These are phyloP conservation scores for Verbena officinalis DNA, from an alignment of 257 asterid genomes.

Conservation along the genomic window DNA sequence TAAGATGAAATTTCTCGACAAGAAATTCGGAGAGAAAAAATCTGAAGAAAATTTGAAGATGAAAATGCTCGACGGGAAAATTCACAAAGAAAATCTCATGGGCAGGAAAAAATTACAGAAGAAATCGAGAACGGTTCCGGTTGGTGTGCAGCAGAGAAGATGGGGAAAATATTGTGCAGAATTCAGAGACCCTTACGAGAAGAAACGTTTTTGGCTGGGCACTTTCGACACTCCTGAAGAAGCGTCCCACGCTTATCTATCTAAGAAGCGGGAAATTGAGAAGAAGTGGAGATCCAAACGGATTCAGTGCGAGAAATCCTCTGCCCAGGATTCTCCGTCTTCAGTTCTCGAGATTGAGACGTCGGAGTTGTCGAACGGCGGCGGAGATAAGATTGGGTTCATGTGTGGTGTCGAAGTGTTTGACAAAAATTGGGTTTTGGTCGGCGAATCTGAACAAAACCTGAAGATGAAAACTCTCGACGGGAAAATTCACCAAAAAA, in stretches of 20 bases:
- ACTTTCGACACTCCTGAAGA: slow-evolving; percentile 46
- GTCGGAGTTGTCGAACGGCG: slow-evolving; percentile 25
- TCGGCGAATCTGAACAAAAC: slow-evolving; percentile 29
- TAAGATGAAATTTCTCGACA: background rate
- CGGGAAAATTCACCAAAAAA: background rate
- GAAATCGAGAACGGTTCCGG: slow-evolving; percentile 9
- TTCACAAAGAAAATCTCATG: background rate
- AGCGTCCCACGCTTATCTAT: slow-evolving; percentile 39
- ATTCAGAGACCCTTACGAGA: slow-evolving; percentile 40
- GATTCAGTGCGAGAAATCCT: slow-evolving; percentile 18
- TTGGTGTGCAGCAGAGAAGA: slow-evolving; percentile 39
- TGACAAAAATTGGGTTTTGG: background rate
- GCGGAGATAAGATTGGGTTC: slow-evolving; percentile 21
- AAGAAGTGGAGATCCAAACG: slow-evolving; percentile 23
- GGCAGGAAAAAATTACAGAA: background rate
- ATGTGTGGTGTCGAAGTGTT: too few species aligned
- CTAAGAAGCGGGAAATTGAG: slow-evolving; percentile 38
- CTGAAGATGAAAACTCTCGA: background rate
- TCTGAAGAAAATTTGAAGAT: background rate
- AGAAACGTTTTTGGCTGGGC: slow-evolving; percentile 46
- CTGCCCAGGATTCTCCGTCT: slow-evolving; percentile 30
- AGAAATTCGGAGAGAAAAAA: background rate
- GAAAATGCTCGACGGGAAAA: background rate
- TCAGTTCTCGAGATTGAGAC: slow-evolving; percentile 32
- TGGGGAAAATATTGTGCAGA: slow-evolving; percentile 43